Percentiles rank a stretch among this genome's conserved stretches.
phyloP scores from a whole-genome alignment of 73 alveolate species.

The Diophrys appendiculata region DNA sequence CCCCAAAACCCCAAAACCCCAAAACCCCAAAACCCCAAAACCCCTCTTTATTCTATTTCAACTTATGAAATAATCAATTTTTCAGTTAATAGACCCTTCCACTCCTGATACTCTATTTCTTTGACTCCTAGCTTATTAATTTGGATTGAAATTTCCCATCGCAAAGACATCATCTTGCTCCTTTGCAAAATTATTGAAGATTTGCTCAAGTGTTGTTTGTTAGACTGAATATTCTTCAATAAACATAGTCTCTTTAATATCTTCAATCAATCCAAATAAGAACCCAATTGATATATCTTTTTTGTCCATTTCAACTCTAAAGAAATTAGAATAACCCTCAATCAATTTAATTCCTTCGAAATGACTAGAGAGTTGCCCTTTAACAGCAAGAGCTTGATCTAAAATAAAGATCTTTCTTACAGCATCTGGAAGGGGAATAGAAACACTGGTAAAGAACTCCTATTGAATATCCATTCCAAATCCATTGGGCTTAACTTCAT shows the following conservation, averaged over 20 bases:
- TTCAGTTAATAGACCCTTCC: too few relatives aligned
- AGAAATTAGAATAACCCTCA: conserved; percentile 37
- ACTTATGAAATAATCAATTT: too few relatives aligned
- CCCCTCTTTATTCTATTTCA: too few relatives aligned
- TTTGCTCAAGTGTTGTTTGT: conserved; percentile 83
- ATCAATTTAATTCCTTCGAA: conserved; percentile 24
- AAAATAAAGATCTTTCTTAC: too few relatives aligned
- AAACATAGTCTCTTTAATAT: conserved; percentile 37
- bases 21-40: too few relatives aligned
- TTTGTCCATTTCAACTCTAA: conserved; percentile 33
- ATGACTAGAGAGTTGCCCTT: background rate
- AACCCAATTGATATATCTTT: conserved; percentile 72
- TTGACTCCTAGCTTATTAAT: background rate
- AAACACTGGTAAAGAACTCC: background rate
- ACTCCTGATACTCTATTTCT: too few relatives aligned
- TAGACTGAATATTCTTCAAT: conserved; percentile 74
- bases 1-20: too few relatives aligned
- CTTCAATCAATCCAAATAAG: conserved; percentile 71
- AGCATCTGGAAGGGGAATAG: background rate
- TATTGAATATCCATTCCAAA: background rate
- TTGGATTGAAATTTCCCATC: background rate
- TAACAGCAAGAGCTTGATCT: background rate
- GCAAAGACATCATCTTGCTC: conserved; percentile 48
- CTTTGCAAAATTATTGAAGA: conserved; percentile 84
- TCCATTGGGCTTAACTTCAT: background rate